Evolutionary conservation across 768 basidiomycete genomes (phyloP).

Genomic region (Megacollybia marginata): DNA sequence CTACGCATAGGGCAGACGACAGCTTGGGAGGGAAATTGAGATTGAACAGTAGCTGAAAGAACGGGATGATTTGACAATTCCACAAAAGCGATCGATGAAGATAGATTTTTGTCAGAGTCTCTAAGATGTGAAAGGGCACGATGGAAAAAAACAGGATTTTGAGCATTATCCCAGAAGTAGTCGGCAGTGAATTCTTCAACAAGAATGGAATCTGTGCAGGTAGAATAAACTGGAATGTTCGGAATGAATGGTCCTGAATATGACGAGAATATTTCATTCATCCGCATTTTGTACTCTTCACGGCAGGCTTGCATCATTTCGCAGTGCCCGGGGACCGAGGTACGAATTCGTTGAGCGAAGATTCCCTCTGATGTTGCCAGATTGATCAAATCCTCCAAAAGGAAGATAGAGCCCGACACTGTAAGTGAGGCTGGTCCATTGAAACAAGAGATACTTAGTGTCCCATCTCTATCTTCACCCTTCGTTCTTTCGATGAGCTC

Average conservation of each 20-base stretch:
- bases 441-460: too few species aligned
- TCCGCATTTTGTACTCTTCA: conserved; percentile 15
- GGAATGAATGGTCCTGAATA: conserved; percentile 21
- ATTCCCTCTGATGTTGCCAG: conserved; percentile 18
- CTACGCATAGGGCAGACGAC: conserved; percentile 20
- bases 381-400: conserved; percentile 22
- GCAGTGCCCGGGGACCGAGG: conserved; percentile 32
- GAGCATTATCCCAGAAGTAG: conserved; percentile 34
- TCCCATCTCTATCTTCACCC: conserved; percentile 9
- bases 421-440: conserved; percentile 5
- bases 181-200: conserved; percentile 19
- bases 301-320: conserved; percentile 27
- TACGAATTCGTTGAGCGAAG: conserved; percentile 28
- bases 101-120: too few species aligned
- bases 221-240: conserved; percentile 26
- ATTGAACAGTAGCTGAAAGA: conserved; percentile 23
- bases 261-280: conserved; percentile 26
- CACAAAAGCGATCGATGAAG: conserved; percentile 23
- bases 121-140: conserved; percentile 17
- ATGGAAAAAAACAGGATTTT: conserved; percentile 28
- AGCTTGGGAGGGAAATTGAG: conserved; percentile 9
- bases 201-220: conserved; percentile 20
- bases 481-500: conserved; percentile 14
- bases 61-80: conserved; percentile 34
- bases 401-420: conserved; percentile 22